Base-by-base conservation (phyloP, 257 asterid genomes). In the Capsicum chinense region DNA sequence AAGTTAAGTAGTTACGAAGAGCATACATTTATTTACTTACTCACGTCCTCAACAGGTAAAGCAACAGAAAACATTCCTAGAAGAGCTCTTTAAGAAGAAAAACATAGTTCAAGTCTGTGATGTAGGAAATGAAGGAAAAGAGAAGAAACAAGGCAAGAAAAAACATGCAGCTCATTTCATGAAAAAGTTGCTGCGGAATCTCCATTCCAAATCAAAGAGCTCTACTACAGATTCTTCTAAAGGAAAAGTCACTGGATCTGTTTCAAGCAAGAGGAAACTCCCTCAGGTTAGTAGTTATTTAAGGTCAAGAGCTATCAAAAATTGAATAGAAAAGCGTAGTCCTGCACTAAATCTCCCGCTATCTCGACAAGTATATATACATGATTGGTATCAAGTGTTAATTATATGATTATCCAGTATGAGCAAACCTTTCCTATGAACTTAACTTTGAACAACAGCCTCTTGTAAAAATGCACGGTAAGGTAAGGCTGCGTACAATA, bases 171-270 rank as follows among this genome's bases (percentile, higher is more conserved):
- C 85, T 21, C 87, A 80, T 80, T 91, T 94, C 88, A 85, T 95
- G 90, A 93, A 94, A 89, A 93, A 89, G 85, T 82, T 90, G 89
- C 87, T 90, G 90, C 93, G 89, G 88, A 95, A 88, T 83, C 85
- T 92, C 79, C 86, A 87, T 54, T 82, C 88, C 80, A 80, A 89
- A 64, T 81, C 94, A 70, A 86, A 82, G 70, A 81, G 86, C 88
- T 87, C 88, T 60, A 84, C 64, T 64, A 84, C 68, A 82, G 87
- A 79, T 80, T 76, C 87, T 84, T 84, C 93, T 76, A 86, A 84
- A 88, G 86, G 85, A 84, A 90, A 88, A 74, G 85, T 84, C 80
- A 83, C 87, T 81, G 79, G 63, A 88, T 85, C 95, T 81, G 79
- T 68, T 62, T 78, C 94, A 56, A 82, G 85, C 83, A 92, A 87